These are phyloP conservation scores for Smittium mucronatum DNA, from an alignment of 371 early-diverging fungal species.

Conservation along the genomic window DNA sequence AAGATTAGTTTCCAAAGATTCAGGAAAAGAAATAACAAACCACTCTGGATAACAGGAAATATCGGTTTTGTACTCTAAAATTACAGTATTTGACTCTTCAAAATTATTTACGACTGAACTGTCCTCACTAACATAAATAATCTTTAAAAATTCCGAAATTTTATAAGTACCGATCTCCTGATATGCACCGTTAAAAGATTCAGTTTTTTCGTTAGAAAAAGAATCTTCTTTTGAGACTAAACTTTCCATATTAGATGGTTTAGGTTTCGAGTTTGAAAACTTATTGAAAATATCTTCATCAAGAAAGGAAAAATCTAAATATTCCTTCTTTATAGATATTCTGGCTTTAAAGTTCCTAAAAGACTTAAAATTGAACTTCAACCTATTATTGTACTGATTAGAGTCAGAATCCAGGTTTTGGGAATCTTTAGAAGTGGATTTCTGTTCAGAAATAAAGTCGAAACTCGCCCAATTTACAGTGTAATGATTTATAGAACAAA, in stretches of 20 bases:
- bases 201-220: no score
- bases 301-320: no score
- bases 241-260: no score
- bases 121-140: background rate
- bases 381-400: background rate
- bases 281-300: no score
- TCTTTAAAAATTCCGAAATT: background rate
- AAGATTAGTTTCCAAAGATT: no score
- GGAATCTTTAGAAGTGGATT: no score
- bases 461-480: background rate
- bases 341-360: background rate
- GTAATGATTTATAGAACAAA: background rate
- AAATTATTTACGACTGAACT: background rate
- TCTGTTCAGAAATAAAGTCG: background rate
- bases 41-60: background rate
- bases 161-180: background rate
- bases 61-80: background rate
- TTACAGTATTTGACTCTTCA: background rate
- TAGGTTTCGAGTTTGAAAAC: no score
- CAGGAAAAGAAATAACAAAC: background rate
- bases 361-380: background rate
- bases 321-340: no score
- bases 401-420: no score
- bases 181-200: no score
- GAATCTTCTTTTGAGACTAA: no score